Evolutionary conservation across 208 protist genomes (phyloP), one percentile per base, ranked within the genome.

Genomic region (Vickermania ingenoplastis): DNA sequence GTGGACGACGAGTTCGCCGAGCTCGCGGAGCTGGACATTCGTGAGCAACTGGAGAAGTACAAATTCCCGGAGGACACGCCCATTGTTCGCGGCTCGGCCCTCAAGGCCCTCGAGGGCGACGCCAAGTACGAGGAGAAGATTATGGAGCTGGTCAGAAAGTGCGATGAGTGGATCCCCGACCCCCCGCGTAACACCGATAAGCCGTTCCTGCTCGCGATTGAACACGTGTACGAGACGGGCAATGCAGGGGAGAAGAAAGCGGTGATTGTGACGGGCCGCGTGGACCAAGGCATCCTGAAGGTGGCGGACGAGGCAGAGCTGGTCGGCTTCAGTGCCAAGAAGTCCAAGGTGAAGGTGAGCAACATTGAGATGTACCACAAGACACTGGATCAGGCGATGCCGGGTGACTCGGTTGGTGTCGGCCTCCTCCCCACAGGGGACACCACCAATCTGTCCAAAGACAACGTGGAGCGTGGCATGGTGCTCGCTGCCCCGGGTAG

Each of bases 331-430:
- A 86, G 81, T 50, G 31, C 77, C 31, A 87, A 90, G 75, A 86
- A 89, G 65, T 17, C 75, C n/a, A 85, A 86, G 11, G 92, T 96
- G 25, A 91, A 89, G 54, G 83, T 97, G 11, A 96, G 79, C 21
- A 91, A 93, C 31, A 89, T 99, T 29, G 97, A 99, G 77, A 98
- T 98, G 85, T 98, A 98, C 75, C 92, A 98, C 81, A 97, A 98
- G 79, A 88, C 86, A 17, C 75, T 98, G 26, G 95, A 97, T 26
- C 83, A 93, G 45, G 97, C 88, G 63, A 73, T 94, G 75, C 97
- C 98, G 14, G 98, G 98, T 45, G 98, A 99, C 81, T 99, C 97
- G 55, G 89, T 99, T 25, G 98, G 98, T 58, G 84, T 97, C 57
- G 91, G 98, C 31, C 79, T 99, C 45, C 75, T 96, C 41, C 90